Evolutionary conservation across 2,329 filamentous ascomycete genomes (phyloP).

Genomic region (Botrytis elliptica): DNA sequence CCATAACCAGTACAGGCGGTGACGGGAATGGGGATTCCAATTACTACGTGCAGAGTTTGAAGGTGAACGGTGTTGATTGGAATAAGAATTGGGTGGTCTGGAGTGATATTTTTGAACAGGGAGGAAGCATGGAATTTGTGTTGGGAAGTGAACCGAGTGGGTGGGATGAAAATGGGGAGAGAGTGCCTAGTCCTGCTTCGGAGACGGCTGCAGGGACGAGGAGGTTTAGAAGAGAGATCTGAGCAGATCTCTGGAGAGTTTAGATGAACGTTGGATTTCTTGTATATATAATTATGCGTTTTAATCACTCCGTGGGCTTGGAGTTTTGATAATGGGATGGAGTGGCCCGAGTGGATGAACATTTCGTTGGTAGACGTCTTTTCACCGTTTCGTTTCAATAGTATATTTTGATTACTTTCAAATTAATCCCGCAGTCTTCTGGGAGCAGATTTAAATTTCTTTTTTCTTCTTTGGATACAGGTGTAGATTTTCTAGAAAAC

Average conservation of each 20-base stretch:
- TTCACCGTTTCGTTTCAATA: not conserved
- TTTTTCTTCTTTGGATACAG: not conserved
- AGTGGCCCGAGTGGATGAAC: not conserved
- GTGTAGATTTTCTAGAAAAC: not conserved
- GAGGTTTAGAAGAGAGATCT: not conserved
- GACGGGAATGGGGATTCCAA: slow-evolving; percentile 41
- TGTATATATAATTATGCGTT: not conserved
- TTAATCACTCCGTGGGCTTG: not conserved
- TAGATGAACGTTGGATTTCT: not conserved
- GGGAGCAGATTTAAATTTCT: fast-evolving
- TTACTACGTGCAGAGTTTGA: slow-evolving; percentile 63
- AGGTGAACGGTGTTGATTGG: slow-evolving; percentile 63
- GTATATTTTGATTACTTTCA: not conserved
- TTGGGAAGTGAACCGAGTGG: slow-evolving; percentile 51
- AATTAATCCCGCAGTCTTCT: not conserved
- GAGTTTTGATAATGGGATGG: not conserved
- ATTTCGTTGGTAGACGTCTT: not conserved
- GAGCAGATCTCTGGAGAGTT: not conserved
- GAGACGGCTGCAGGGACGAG: not conserved
- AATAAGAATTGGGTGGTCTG: slow-evolving; percentile 63
- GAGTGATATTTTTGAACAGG: slow-evolving; percentile 62
- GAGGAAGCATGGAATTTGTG: slow-evolving; percentile 62
- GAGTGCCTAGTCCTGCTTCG: slow-evolving; percentile 60
- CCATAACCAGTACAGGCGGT: slow-evolving; percentile 53
- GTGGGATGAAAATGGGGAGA: slow-evolving; percentile 46